A percentile compares a stretch with the other conserved stretches of the same genome.
Evolutionary conservation across 164 flowering plant species (phyloP).

Genomic region (Vitis cinerea): DNA sequence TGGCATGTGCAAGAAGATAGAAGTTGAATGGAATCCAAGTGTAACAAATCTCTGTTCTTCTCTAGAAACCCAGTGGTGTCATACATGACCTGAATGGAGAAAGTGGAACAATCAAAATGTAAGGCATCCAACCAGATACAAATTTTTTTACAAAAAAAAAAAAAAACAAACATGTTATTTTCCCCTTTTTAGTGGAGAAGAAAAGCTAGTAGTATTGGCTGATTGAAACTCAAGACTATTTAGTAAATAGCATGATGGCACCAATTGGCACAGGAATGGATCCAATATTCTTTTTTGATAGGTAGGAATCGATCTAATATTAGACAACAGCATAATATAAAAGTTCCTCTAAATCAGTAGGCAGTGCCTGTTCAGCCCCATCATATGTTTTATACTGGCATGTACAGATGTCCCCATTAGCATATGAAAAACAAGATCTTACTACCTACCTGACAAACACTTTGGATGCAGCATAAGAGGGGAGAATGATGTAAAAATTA

Average conservation of each 20-base stretch:
- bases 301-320: background rate
- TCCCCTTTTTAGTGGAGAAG: background rate
- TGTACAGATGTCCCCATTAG: too few species aligned
- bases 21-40: constrained; percentile 83
- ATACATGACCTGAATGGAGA: constrained; percentile 69
- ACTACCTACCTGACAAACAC: background rate
- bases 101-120: constrained; percentile 10
- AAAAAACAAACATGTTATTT: background rate
- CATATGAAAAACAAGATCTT: background rate
- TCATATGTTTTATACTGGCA: background rate
- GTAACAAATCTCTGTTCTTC: constrained; percentile 92
- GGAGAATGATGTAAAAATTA: background rate
- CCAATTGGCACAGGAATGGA: background rate
- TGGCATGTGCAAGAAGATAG: constrained; percentile 76
- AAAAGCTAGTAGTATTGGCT: background rate
- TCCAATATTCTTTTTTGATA: background rate
- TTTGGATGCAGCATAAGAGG: background rate
- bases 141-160: background rate
- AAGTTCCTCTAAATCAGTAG: background rate
- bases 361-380: background rate
- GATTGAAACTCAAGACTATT: background rate
- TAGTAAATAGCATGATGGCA: too few species aligned
- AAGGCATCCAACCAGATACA: background rate
- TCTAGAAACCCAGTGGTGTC: constrained; percentile 93
- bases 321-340: background rate